Evolutionary conservation across 495 filamentous ascomycete species (phyloP), one percentile per base, ranked within the genome.

Genomic region (Aspergillus panamensis): DNA sequence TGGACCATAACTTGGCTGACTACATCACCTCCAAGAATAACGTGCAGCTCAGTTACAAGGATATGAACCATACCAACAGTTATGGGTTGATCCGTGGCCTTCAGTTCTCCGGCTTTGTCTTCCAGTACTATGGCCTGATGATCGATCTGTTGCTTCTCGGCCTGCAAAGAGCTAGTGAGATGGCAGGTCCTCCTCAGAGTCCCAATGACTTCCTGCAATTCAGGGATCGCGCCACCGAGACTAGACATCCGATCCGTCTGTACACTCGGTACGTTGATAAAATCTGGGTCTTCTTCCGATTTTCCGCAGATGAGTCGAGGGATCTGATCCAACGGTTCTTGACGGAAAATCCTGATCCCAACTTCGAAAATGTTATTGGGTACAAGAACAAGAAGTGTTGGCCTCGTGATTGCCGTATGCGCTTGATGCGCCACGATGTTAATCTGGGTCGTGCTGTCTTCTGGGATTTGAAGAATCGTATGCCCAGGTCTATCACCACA

Each of bases 11-110:
- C 73, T 73, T 99, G 67, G 95, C 95, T 6, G 95, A 99, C 71
- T 99, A 99, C 73, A 99, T 99, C 70, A 96, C 92, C 10, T 91
- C 92, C 5, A 99, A 99, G 83, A 99, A 99, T 77, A 99, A 99
- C 67, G 95, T 99, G 14, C 92, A 97, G 65, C 82, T 99, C 54
- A 97, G 93, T 62, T 99, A 99, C 76, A 99, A 99, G 77, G 95
- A 99, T 66, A 99, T 99, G 95, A 97, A 96, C 66, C 95, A 99
- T 69, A 95, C 93, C 53, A 99, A 99, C 72, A 95, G 90, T 71
- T 99, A 97, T 66, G 95, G 95, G 51, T 85, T 99, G 85, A 97
- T 97, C 65, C 90, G 95, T 56, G 95, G 95, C 59, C 80, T 97
- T 39, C 95, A 97, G 67, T 99, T 99, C 71, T 96, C 93, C 1